These are phyloP conservation scores for Blastocystis hominis DNA, from an alignment of 352 stramenopile species.

Conservation along the genomic window DNA sequence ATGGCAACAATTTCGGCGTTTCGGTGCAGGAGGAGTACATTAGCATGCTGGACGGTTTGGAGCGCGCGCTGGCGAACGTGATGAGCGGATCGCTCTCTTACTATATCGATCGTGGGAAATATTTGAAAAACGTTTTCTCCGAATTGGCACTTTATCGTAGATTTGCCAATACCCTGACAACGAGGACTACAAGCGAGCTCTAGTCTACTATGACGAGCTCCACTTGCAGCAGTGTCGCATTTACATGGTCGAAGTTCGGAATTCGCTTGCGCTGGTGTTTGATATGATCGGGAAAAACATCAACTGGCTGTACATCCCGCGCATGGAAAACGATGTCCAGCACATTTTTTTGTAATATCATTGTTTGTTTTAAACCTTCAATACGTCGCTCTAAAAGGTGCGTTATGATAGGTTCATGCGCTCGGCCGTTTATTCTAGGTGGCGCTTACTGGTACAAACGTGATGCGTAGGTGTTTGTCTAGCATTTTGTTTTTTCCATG, in stretches of 20 bases:
- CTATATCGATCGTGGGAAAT: background rate
- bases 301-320: slow-evolving; percentile 34
- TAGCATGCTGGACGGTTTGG: background rate
- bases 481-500: background rate
- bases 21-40: slow-evolving; percentile 37
- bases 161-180: background rate
- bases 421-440: background rate
- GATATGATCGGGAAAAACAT: slow-evolving; percentile 27
- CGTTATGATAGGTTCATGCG: background rate
- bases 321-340: slow-evolving; percentile 37
- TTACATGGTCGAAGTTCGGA: background rate
- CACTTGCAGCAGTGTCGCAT: background rate
- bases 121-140: background rate
- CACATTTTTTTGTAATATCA: slow-evolving; percentile 36
- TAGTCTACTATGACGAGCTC: background rate
- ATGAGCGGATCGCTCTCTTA: background rate
- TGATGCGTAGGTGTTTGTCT: background rate
- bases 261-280: slow-evolving; percentile 5
- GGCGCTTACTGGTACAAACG: background rate
- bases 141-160: background rate
- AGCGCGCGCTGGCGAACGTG: background rate
- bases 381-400: background rate
- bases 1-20: slow-evolving; percentile 61
- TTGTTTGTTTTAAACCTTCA: background rate
- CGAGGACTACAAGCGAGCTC: background rate